Conservation (phyloP, 148 eudicot genomes). For the Suaeda aralocaspica region DNA sequence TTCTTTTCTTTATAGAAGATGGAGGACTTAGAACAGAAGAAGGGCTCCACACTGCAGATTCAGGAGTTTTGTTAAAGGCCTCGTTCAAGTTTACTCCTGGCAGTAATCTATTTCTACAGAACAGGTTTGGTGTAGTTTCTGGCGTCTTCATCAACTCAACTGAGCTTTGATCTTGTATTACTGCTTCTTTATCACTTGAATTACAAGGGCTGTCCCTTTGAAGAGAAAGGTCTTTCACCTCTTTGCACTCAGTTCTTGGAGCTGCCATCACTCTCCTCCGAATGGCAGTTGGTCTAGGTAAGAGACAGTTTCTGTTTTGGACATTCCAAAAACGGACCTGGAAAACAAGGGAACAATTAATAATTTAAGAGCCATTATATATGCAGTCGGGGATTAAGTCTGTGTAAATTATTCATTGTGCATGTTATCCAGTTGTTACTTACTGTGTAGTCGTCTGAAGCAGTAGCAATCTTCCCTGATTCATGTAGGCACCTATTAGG, state of each 20-base stretch:
- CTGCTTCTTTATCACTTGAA: conserved; percentile 22
- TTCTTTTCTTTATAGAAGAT: conserved; percentile 70
- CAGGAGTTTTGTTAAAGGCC: conserved; percentile 50
- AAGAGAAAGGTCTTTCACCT: conserved; percentile 33
- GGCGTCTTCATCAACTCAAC: conserved; percentile 31
- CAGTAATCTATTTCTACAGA: conserved; percentile 30
- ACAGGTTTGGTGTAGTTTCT: conserved; percentile 49
- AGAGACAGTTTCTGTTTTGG: conserved; percentile 49
- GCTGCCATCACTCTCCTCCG: conserved; percentile 50
- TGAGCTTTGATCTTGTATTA: conserved; percentile 17
- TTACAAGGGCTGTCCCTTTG: conserved; percentile 32
- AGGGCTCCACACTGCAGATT: conserved; percentile 64
- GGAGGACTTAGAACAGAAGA: conserved; percentile 80
- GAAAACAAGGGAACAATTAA: background rate
- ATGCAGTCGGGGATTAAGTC: background rate
- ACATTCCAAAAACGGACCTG: conserved; percentile 86
- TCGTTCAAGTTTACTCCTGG: conserved; percentile 33
- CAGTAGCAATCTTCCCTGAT: conserved; percentile 76
- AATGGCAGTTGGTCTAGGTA: conserved; percentile 48
- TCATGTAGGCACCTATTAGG: conserved; percentile 64
- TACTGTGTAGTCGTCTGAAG: conserved; percentile 90
- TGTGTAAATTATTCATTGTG: background rate
- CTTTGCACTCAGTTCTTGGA: conserved; percentile 40
- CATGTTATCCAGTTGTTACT: conserved; percentile 21
- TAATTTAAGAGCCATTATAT: background rate